These are phyloP conservation scores for Auricularia sp. DNA, from an alignment of 768 basidiomycete species.

Conservation along the genomic window DNA sequence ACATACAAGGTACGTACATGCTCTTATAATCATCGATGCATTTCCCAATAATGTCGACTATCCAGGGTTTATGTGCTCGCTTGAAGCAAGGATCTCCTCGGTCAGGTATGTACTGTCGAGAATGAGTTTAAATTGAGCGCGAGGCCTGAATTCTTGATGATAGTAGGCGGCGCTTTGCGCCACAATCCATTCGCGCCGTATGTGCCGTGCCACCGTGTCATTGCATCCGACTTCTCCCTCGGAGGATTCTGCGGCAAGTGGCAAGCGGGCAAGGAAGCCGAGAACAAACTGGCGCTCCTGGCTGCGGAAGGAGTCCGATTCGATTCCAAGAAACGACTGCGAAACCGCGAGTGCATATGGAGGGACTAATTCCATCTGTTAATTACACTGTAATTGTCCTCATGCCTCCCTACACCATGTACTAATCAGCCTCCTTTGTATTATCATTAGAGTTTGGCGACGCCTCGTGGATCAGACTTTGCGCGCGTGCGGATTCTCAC, in stretches of 20 bases:
- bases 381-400: too few species aligned
- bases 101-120: constrained; percentile 34
- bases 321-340: neutral
- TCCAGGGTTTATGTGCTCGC: constrained; percentile 30
- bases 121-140: too few species aligned
- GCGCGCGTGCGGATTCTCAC: neutral
- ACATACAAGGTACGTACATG: constrained; percentile 35
- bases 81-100: constrained; percentile 50
- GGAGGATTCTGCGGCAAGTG: constrained; percentile 60
- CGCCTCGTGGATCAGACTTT: too few species aligned
- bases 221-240: constrained; percentile 48
- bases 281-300: constrained; percentile 40
- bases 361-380: neutral
- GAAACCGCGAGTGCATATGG: neutral
- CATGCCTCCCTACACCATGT: too few species aligned
- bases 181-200: constrained; percentile 58
- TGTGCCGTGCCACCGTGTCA: constrained; percentile 62
- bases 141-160: neutral
- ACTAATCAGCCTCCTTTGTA: too few species aligned
- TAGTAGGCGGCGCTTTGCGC: constrained; percentile 54
- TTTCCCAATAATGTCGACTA: neutral
- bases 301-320: constrained; percentile 45
- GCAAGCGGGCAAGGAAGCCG: constrained; percentile 27
- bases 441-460: too few species aligned
- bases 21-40: neutral